phyloP scores from a whole-genome alignment of 495 filamentous ascomycete genomes.

The Penicillium antarcticum region DNA sequence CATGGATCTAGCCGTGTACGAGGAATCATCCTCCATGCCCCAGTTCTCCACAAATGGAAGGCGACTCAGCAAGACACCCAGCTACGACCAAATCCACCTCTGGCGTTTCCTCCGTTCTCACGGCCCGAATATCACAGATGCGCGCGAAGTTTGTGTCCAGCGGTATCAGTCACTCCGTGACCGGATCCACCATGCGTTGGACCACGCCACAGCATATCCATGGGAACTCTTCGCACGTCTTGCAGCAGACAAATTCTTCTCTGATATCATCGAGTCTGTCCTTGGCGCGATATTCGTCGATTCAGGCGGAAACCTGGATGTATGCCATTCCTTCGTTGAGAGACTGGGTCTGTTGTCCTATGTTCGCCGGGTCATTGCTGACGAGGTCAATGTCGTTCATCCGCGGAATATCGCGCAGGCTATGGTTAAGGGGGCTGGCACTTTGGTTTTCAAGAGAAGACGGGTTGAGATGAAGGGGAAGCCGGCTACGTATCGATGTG shows the following conservation, averaged over 20 bases:
- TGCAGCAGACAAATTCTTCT: constrained; percentile 74
- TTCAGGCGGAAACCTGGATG: constrained; percentile 54
- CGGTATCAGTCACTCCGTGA: constrained; percentile 49
- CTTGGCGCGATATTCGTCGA: constrained; percentile 88
- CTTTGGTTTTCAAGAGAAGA: constrained; percentile 17
- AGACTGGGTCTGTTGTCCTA: constrained; percentile 61
- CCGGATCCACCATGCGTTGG: constrained; percentile 48
- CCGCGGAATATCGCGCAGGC: constrained; percentile 70
- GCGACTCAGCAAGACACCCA: not conserved
- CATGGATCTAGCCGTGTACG: constrained; percentile 41
- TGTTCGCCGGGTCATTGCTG: constrained; percentile 56
- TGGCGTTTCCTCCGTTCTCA: constrained; percentile 71
- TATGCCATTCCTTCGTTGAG: constrained; percentile 57
- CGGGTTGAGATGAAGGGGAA: constrained; percentile 3
- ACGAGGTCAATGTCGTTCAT: constrained; percentile 61
- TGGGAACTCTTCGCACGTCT: constrained; percentile 70
- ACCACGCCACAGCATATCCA: constrained; percentile 55
- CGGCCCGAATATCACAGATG: constrained; percentile 34
- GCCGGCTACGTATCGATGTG: constrained; percentile 2
- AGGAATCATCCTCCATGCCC: constrained; percentile 12
- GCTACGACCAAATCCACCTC: constrained; percentile 37
- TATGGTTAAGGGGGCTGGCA: constrained; percentile 37
- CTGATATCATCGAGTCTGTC: constrained; percentile 78
- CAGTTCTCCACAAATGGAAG: not conserved
- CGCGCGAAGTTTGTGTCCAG: constrained; percentile 39